A percentile compares a stretch with the other conserved stretches of the same genome.
Evolutionary conservation across 2,329 filamentous ascomycete genomes (phyloP).

Genomic region (Tolypocladium album): DNA sequence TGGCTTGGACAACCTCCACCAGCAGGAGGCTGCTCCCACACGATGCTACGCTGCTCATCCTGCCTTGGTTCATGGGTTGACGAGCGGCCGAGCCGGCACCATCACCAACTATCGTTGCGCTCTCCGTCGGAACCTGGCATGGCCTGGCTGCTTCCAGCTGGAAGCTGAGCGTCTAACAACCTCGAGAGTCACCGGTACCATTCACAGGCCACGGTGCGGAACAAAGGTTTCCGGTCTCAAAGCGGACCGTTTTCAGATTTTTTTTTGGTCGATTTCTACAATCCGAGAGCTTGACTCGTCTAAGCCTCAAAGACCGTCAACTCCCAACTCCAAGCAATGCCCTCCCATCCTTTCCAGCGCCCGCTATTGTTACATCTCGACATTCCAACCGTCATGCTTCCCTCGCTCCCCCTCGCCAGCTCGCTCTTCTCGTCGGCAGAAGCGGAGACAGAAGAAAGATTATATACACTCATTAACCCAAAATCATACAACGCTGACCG

Average conservation of each 20-base stretch:
- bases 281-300: constrained; percentile 11
- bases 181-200: neutral
- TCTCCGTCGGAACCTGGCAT: neutral
- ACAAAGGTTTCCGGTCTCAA: neutral
- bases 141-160: neutral
- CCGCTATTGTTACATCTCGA: constrained; percentile 5
- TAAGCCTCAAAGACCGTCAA: constrained; percentile 14
- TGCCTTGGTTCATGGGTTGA: neutral
- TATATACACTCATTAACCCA: constrained; percentile 7
- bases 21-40: neutral
- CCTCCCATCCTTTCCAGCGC: constrained; percentile 7
- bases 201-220: neutral
- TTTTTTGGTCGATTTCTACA: constrained; percentile 6
- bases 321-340: constrained; percentile 28
- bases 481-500: constrained; percentile 10
- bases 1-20: neutral
- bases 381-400: constrained; percentile 1
- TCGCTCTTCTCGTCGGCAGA: constrained; percentile 1
- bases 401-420: neutral
- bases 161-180: neutral
- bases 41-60: neutral
- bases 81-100: neutral
- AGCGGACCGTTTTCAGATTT: constrained; percentile 1
- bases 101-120: neutral
- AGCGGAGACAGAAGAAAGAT: constrained; percentile 4